These are phyloP conservation scores for Zygotorulaspora mrakii DNA, from an alignment of 1,139 yeast genomes.

Conservation along the genomic window DNA sequence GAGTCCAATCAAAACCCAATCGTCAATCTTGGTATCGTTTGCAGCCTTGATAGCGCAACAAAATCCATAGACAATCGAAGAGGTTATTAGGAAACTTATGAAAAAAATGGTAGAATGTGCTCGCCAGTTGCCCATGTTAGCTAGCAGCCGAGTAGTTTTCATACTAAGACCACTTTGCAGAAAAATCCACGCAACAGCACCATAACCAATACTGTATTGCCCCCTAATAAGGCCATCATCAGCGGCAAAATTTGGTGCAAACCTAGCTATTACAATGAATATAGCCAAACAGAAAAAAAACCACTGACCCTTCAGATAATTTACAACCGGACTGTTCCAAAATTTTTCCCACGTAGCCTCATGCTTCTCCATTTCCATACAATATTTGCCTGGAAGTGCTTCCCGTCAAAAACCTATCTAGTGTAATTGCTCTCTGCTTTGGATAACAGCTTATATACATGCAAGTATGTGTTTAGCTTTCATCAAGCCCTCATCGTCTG, in stretches of 20 bases:
- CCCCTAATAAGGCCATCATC: slow-evolving; percentile 75
- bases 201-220: slow-evolving; percentile 74
- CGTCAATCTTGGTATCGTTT: slow-evolving; percentile 53
- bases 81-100: slow-evolving; percentile 69
- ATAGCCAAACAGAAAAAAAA: slow-evolving; percentile 68
- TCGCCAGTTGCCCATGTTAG: slow-evolving; percentile 69
- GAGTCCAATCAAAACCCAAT: slow-evolving; percentile 74
- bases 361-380: slow-evolving; percentile 4
- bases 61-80: slow-evolving; percentile 71
- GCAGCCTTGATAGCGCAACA: slow-evolving; percentile 63
- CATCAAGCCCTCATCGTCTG: no score
- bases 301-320: slow-evolving; percentile 49
- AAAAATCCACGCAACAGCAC: slow-evolving; percentile 83
- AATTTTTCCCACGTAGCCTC: slow-evolving; percentile 6
- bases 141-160: slow-evolving; percentile 55
- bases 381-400: no score
- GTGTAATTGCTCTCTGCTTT: no score
- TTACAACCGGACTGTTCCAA: slow-evolving; percentile 27
- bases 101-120: slow-evolving; percentile 71
- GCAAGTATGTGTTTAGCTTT: no score
- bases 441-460: no score
- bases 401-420: no score
- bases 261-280: slow-evolving; percentile 68
- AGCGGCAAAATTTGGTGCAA: slow-evolving; percentile 77
- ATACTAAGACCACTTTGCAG: slow-evolving; percentile 76